Evolutionary conservation across 176 grass and related monocot species (phyloP), one percentile per base, ranked within the genome.

Genomic region (Juncus effusus): DNA sequence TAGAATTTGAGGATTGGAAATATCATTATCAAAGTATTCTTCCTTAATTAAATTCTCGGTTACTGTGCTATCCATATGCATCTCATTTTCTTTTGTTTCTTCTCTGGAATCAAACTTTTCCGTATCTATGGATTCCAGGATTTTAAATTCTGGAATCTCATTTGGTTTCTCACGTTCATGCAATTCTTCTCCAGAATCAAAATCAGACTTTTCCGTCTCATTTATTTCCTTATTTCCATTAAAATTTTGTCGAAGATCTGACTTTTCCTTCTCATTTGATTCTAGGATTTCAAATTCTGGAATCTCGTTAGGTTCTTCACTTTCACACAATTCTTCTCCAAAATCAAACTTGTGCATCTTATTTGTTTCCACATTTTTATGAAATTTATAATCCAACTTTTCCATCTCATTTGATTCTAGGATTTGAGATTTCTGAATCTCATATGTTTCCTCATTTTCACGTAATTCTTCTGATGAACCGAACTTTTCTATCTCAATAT

Each of bases 1-100:
- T 72, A 47, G 15, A 70, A 70, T 56, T 56, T 36, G 50, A 61
- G 10, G 36, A 7, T 50, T 61, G 64, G 73, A 60, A 51, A 69
- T 58, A 36, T 57, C 42, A 61, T 50, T 75, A 79, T 80, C 75
- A 76, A 69, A 79, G 76, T 61, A 45, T 44, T 52, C 47, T 54
- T 63, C 59, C 45, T 81, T 78, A 78, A 78, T 64, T 59, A 53
- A 51, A 16, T 76, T 64, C 14, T 81, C 57, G 13, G 12, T 68
- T 35, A 14, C 68, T 79, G 73, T 76, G 56, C 64, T 68, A 62
- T 79, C 15, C 7, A 51, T 28, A 40, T 1, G 3, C 14, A 38
- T 70, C 36, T 56, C 36, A 56, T 39, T 14, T 56, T 47, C 58
- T 64, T 13, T 45, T 66, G 55, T 53, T 72, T 86, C 80, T 72